Evolutionary conservation across 2,329 filamentous ascomycete species (phyloP).

Genomic region (Fusarium proliferatum): DNA sequence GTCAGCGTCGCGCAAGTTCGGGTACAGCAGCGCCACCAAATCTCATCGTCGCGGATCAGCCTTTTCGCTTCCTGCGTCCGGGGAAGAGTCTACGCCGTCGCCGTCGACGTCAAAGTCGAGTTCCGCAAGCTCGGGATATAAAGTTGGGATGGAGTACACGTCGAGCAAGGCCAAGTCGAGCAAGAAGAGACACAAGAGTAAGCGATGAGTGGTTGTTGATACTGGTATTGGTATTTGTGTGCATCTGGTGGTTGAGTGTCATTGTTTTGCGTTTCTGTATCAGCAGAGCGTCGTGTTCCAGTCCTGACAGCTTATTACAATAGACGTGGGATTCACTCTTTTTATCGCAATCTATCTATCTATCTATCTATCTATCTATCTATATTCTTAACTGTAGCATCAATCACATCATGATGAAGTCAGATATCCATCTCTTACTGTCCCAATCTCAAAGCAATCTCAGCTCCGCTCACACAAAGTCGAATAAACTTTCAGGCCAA

Average conservation of each 20-base stretch:
- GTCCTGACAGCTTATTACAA: background rate
- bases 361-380: background rate
- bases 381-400: too few species aligned
- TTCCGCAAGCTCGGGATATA: slow-evolving; percentile 42
- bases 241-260: background rate
- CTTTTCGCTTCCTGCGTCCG: slow-evolving; percentile 38
- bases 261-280: background rate
- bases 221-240: background rate
- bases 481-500: slow-evolving; percentile 20
- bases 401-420: background rate
- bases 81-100: slow-evolving; percentile 27
- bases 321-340: background rate
- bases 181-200: slow-evolving; percentile 45
- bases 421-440: background rate
- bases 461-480: slow-evolving; percentile 1
- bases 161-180: slow-evolving; percentile 43
- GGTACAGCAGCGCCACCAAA: slow-evolving; percentile 46
- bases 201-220: slow-evolving; percentile 10
- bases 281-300: background rate
- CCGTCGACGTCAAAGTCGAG: slow-evolving; percentile 40
- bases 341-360: background rate
- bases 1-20: slow-evolving; percentile 52
- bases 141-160: slow-evolving; percentile 46
- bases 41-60: slow-evolving; percentile 47
- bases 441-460: background rate